phyloP scores from a whole-genome alignment of 768 basidiomycete species.

The Leccinum pellstonianum region DNA sequence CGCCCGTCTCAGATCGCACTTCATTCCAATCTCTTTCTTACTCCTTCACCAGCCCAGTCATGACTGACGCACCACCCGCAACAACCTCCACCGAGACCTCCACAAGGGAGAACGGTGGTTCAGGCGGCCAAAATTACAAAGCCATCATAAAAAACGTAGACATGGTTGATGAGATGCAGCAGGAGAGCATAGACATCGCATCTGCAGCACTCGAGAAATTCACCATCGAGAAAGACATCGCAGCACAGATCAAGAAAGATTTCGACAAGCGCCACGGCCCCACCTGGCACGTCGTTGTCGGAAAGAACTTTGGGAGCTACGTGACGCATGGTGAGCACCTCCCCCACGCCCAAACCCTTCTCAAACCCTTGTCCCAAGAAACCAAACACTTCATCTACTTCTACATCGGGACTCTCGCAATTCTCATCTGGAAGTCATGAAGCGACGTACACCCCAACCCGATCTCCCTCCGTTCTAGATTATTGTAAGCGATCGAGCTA shows the following conservation, averaged over 20 bases:
- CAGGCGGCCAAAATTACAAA: constrained; percentile 48
- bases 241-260: constrained; percentile 97
- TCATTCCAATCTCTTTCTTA: background rate
- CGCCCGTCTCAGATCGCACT: background rate
- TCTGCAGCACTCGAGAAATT: constrained; percentile 84
- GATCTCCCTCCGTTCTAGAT: constrained; percentile 21
- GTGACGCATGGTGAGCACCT: constrained; percentile 83
- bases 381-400: constrained; percentile 99
- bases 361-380: constrained; percentile 50
- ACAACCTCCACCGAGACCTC: constrained; percentile 54
- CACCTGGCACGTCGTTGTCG: constrained; percentile 98
- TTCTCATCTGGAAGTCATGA: constrained; percentile 94
- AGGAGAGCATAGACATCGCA: constrained; percentile 88
- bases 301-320: constrained; percentile 98
- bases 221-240: constrained; percentile 97
- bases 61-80: constrained; percentile 60
- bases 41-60: constrained; percentile 25
- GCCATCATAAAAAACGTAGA: constrained; percentile 96
- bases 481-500: constrained; percentile 18
- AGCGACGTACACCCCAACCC: constrained; percentile 13
- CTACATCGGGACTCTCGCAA: constrained; percentile 88
- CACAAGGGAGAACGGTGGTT: constrained; percentile 38
- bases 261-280: constrained; percentile 90
- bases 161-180: constrained; percentile 96
- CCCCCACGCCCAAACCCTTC: background rate